These are phyloP conservation scores for Xylaria sp. DNA, from an alignment of 2,329 filamentous ascomycete genomes.

Conservation along the genomic window DNA sequence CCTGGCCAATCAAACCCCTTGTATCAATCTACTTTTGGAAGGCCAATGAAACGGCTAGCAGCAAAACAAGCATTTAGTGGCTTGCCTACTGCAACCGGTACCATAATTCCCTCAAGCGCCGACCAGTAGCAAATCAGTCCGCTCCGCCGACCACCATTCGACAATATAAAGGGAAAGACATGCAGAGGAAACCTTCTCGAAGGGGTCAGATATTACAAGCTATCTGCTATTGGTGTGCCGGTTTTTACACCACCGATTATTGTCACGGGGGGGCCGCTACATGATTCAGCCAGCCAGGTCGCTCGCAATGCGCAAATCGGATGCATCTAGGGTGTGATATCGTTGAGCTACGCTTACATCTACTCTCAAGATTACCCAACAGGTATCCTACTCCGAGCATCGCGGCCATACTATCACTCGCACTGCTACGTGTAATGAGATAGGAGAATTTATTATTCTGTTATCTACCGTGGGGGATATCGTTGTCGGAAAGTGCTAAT, in stretches of 20 bases:
- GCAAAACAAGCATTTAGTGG: conserved; percentile 35
- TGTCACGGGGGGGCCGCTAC: conserved; percentile 29
- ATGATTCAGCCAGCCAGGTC: conserved; percentile 19
- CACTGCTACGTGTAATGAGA: not conserved
- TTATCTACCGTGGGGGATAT: not conserved
- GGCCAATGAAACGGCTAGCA: conserved; percentile 16
- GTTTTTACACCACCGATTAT: conserved; percentile 15
- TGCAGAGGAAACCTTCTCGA: conserved; percentile 34
- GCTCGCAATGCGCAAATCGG: conserved; percentile 31
- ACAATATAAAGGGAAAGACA: not conserved
- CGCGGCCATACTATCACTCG: not conserved
- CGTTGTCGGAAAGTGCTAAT: conserved; percentile 9
- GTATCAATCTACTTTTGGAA: conserved; percentile 21
- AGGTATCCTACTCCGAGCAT: not conserved
- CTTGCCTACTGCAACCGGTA: conserved; percentile 18
- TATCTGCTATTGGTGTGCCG: conserved; percentile 13
- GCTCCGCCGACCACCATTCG: not conserved
- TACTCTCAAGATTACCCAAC: conserved; percentile 8
- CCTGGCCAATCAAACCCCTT: conserved; percentile 24
- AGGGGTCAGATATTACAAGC: conserved; percentile 21
- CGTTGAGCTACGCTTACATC: conserved; percentile 22
- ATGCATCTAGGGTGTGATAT: conserved; percentile 15
- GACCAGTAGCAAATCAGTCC: conserved; percentile 19
- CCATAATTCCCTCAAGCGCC: conserved; percentile 34
- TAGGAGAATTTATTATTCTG: not conserved